Conservation (phyloP, 2,329 filamentous ascomycete species). For the Trichothecium roseum region DNA sequence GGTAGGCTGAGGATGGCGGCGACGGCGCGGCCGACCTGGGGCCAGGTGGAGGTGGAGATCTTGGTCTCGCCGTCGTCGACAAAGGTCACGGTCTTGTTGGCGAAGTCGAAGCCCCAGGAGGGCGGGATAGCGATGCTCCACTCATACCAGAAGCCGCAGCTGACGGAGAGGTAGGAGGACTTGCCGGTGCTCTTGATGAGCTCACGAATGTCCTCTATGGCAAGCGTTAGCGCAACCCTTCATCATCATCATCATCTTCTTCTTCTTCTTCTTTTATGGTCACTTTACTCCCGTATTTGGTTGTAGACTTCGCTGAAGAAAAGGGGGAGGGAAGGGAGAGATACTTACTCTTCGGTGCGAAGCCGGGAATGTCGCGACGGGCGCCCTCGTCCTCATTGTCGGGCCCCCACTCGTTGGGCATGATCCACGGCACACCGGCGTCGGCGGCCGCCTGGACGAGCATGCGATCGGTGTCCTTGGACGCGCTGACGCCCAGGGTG, state of each 20-base stretch:
- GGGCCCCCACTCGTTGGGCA: slow-evolving; percentile 35
- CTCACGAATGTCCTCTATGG: not conserved
- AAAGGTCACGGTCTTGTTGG: slow-evolving; percentile 28
- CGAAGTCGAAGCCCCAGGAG: slow-evolving; percentile 36
- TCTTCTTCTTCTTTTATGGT: not conserved
- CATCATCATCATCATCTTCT: not conserved
- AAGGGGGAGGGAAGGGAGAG: too few species aligned
- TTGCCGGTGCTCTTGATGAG: slow-evolving; percentile 25
- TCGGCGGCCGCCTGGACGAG: slow-evolving; percentile 38
- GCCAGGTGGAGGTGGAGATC: slow-evolving; percentile 49
- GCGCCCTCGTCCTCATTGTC: slow-evolving; percentile 19
- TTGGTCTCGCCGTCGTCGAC: slow-evolving; percentile 45
- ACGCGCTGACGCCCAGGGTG: slow-evolving; percentile 29
- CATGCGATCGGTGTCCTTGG: slow-evolving; percentile 29
- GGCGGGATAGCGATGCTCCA: slow-evolving; percentile 27
- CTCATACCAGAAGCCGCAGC: slow-evolving; percentile 43
- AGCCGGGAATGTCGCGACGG: too few species aligned
- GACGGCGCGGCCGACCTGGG: slow-evolving; percentile 45
- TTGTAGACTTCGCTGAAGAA: too few species aligned
- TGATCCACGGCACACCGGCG: slow-evolving; percentile 38
- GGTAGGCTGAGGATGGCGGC: slow-evolving; percentile 36
- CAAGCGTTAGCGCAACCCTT: not conserved
- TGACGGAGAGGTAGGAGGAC: slow-evolving; percentile 18
- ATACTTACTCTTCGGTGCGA: slow-evolving; percentile 16
- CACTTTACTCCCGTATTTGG: slow-evolving; percentile 1